These are phyloP conservation scores for Acanthamoeba triangularis DNA, from an alignment of 208 protist species.

Conservation along the genomic window DNA sequence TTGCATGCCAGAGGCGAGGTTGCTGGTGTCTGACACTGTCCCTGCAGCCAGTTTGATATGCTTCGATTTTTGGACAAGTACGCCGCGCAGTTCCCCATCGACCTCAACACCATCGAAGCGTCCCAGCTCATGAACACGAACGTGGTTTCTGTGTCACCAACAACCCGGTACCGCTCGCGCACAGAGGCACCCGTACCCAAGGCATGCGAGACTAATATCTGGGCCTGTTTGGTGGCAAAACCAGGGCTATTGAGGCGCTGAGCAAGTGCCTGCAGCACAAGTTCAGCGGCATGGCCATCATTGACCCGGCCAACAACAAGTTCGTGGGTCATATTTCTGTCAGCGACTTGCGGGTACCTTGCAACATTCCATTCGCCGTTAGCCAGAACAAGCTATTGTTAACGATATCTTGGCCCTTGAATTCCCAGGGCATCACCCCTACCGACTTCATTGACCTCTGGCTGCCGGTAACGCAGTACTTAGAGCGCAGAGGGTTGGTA, in stretches of 20 bases:
- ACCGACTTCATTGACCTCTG: conserved; percentile 20
- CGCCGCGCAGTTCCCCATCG: neutral
- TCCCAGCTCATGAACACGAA: conserved; percentile 16
- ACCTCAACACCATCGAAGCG: conserved; percentile 15
- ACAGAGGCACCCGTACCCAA: neutral
- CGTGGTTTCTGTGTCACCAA: neutral
- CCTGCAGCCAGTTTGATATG: conserved; percentile 73
- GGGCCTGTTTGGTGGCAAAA: neutral
- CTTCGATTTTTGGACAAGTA: conserved; percentile 58
- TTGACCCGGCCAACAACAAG: conserved; percentile 38
- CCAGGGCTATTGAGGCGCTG: conserved; percentile 62
- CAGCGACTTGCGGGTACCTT: conserved; percentile 52
- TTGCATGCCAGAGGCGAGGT: neutral
- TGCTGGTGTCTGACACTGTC: neutral
- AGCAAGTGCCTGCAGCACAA: conserved; percentile 67
- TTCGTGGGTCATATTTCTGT: conserved; percentile 58
- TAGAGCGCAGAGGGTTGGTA: neutral
- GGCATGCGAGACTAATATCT: neutral
- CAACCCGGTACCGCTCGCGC: neutral
- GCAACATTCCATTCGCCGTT: neutral
- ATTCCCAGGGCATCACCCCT: conserved; percentile 12
- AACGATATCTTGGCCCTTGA: neutral
- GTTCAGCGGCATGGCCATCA: conserved; percentile 62
- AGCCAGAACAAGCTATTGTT: neutral
- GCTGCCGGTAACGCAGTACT: conserved; percentile 61